Evolutionary conservation across 768 basidiomycete genomes (phyloP).

Genomic region (Kwoniella bestiolae): DNA sequence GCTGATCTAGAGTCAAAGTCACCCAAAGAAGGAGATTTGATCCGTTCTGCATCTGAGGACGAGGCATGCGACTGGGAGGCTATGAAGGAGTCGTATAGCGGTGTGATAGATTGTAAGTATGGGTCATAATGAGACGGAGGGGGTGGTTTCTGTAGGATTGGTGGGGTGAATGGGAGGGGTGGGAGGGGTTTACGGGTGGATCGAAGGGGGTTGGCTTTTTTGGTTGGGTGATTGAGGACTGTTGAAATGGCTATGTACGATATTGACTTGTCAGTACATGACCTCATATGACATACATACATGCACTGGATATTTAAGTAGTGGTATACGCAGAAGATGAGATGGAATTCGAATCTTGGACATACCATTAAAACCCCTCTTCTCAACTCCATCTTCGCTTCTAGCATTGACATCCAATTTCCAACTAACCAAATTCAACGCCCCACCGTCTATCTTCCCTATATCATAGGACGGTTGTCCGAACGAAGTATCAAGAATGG

Average conservation of each 20-base stretch:
- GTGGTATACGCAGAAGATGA: too few relatives aligned
- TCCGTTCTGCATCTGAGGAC: slow-evolving; percentile 1
- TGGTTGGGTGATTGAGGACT: slow-evolving; percentile 87
- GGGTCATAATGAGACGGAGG: slow-evolving; percentile 54
- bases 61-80: slow-evolving; percentile 36
- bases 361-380: slow-evolving; percentile 87
- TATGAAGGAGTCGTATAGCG: slow-evolving; percentile 45
- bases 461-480: slow-evolving; percentile 23
- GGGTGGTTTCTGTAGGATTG: slow-evolving; percentile 53
- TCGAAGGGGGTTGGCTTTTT: slow-evolving; percentile 81
- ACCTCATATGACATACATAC: too few relatives aligned
- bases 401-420: slow-evolving; percentile 50
- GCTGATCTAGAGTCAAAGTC: slow-evolving; percentile 45
- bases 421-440: slow-evolving; percentile 54
- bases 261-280: too few relatives aligned
- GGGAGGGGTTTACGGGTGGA: slow-evolving; percentile 72
- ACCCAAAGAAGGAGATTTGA: slow-evolving; percentile 18
- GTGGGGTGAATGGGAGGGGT: slow-evolving; percentile 68
- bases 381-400: slow-evolving; percentile 42
- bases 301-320: too few relatives aligned
- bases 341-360: too few relatives aligned
- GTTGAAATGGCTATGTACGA: slow-evolving; percentile 80
- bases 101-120: slow-evolving; percentile 58
- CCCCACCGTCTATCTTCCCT: slow-evolving; percentile 30
- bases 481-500: slow-evolving; percentile 32